phyloP scores from a whole-genome alignment of 305 asterid genomes.

The Solanum hybrid region DNA sequence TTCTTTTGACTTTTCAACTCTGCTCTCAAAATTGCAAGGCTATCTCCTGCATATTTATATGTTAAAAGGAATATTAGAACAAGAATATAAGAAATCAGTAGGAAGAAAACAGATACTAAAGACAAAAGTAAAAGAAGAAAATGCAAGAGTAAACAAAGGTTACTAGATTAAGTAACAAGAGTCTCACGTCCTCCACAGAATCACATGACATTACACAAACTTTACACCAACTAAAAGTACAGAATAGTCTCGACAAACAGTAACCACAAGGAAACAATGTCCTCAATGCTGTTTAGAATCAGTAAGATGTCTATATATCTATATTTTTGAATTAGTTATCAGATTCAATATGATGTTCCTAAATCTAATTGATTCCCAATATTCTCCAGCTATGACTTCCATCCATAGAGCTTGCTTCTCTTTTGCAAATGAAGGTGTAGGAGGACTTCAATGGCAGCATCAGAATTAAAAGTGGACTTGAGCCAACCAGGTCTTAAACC shows the following conservation, averaged over 20 bases:
- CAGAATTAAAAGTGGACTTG: background rate
- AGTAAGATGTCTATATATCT: background rate
- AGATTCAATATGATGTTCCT: background rate
- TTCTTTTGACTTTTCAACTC: slow-evolving; percentile 88
- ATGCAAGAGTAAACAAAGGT: background rate
- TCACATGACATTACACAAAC: background rate
- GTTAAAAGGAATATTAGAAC: background rate
- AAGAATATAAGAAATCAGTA: background rate
- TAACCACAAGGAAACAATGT: background rate
- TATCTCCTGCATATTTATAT: slow-evolving; percentile 43
- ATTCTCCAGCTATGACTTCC: background rate
- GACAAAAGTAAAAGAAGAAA: background rate
- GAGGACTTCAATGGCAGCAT: background rate
- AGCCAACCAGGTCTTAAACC: background rate
- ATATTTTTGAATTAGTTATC: background rate
- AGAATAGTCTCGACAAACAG: background rate
- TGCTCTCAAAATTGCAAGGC: slow-evolving; percentile 69
- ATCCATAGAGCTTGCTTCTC: background rate
- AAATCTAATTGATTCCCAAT: background rate
- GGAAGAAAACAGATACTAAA: background rate
- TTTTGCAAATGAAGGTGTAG: background rate
- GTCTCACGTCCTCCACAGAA: background rate
- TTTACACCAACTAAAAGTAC: background rate
- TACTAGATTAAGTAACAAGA: background rate
- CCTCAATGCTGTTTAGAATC: background rate